phyloP scores from a whole-genome alignment of 2,329 filamentous ascomycete species.

The Penicillium sp. region DNA sequence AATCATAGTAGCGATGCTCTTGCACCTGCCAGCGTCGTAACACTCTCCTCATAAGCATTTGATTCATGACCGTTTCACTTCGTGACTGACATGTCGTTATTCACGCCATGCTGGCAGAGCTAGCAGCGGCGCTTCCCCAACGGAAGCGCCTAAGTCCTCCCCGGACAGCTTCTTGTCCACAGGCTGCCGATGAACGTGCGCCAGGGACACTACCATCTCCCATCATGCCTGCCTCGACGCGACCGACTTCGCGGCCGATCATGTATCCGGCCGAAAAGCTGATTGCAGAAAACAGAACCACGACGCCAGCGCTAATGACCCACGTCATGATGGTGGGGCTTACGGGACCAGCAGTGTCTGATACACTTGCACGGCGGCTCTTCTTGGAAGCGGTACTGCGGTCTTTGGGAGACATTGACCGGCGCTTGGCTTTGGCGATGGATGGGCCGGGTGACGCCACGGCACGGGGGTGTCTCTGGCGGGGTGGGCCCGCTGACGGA shows the following conservation, averaged over 20 bases:
- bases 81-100: slow-evolving; percentile 1
- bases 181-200: slow-evolving; percentile 35
- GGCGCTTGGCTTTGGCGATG: slow-evolving; percentile 28
- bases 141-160: slow-evolving; percentile 43
- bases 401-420: slow-evolving; percentile 39
- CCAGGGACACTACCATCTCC: slow-evolving; percentile 25
- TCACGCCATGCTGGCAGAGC: slow-evolving; percentile 37
- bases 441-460: slow-evolving; percentile 9
- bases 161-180: slow-evolving; percentile 45
- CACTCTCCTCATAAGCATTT: slow-evolving; percentile 5
- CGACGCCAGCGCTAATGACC: slow-evolving; percentile 62
- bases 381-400: slow-evolving; percentile 32
- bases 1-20: neutral
- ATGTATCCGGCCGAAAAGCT: slow-evolving; percentile 63
- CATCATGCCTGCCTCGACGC: slow-evolving; percentile 45
- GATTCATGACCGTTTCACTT: slow-evolving; percentile 6
- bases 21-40: neutral
- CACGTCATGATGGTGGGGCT: slow-evolving; percentile 61
- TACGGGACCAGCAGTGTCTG: slow-evolving; percentile 37
- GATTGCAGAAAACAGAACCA: slow-evolving; percentile 60
- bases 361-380: slow-evolving; percentile 29
- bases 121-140: slow-evolving; percentile 39
- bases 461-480: slow-evolving; percentile 22
- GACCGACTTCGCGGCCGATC: slow-evolving; percentile 56
- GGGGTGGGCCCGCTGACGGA: slow-evolving; percentile 17